Conservation (phyloP, 768 basidiomycete species). For the Russula dissimulans region DNA sequence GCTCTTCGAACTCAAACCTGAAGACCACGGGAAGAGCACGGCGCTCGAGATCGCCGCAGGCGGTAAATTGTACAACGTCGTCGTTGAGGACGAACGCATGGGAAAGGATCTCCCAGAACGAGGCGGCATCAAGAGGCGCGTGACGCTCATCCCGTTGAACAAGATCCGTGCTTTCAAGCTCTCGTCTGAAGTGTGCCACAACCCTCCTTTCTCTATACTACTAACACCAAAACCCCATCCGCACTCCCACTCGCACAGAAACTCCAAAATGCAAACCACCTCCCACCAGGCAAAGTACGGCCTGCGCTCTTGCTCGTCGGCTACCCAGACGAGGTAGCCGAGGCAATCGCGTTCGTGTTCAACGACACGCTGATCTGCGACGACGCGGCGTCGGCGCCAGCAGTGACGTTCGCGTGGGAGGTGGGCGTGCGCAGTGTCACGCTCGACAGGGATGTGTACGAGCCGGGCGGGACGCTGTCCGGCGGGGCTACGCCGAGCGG, state of each 20-base stretch:
- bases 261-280: conserved; percentile 57
- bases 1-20: conserved; percentile 5
- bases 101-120: too few relatives aligned
- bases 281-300: conserved; percentile 74
- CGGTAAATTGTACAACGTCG: too few relatives aligned
- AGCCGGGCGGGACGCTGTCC: conserved; percentile 85
- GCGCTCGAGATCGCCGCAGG: too few relatives aligned
- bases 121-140: too few relatives aligned
- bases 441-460: conserved; percentile 90
- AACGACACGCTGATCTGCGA: too few relatives aligned
- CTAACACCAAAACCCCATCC: background rate
- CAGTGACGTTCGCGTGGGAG: conserved; percentile 69
- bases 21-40: background rate
- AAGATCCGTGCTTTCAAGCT: conserved; percentile 68
- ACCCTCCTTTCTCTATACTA: background rate
- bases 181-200: conserved; percentile 35
- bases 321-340: conserved; percentile 69
- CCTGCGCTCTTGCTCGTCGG: conserved; percentile 81
- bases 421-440: conserved; percentile 81
- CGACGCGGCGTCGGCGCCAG: conserved; percentile 42
- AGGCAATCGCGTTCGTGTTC: conserved; percentile 91
- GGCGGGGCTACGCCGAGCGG: conserved; percentile 81
- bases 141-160: conserved; percentile 37
- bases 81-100: too few relatives aligned
- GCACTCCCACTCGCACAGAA: conserved; percentile 39